These are phyloP conservation scores for Stentor coeruleus DNA, from an alignment of 73 alveolate species.

Conservation along the genomic window DNA sequence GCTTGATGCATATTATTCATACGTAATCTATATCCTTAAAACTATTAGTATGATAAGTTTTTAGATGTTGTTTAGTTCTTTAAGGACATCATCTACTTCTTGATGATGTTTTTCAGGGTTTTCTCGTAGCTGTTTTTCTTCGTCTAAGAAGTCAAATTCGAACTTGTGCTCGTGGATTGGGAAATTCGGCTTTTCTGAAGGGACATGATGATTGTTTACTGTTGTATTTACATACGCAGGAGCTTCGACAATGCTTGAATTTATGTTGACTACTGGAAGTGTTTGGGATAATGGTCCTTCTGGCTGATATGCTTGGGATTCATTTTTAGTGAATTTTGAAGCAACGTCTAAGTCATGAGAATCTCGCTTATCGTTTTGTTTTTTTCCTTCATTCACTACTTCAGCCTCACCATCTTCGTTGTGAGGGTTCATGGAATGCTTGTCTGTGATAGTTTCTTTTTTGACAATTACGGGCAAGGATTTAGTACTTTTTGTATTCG, in stretches of 20 bases:
- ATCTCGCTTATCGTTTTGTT: not conserved
- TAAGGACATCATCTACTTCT: not conserved
- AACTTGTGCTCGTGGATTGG: not conserved
- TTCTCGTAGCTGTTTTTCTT: not conserved
- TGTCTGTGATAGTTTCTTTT: not conserved
- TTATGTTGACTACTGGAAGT: not conserved
- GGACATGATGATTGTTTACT: too few relatives aligned
- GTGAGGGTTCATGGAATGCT: not conserved
- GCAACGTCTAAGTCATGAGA: not conserved
- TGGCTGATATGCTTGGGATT: not conserved
- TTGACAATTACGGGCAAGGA: not conserved
- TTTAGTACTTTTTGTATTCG: not conserved
- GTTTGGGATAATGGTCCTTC: not conserved
- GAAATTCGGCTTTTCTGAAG: not conserved
- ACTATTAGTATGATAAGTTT: too few relatives aligned
- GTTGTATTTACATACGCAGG: not conserved
- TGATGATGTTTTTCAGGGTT: not conserved
- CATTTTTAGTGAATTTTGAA: not conserved
- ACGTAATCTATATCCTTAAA: too few relatives aligned
- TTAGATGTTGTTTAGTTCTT: not conserved
- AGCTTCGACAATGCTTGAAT: not conserved
- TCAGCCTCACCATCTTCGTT: not conserved
- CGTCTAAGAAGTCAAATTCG: not conserved
- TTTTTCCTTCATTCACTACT: not conserved
- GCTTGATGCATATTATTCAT: constrained; percentile 9